Base-by-base conservation (phyloP, 2,329 filamentous ascomycete species). In the Paecilomyces variotii region DNA sequence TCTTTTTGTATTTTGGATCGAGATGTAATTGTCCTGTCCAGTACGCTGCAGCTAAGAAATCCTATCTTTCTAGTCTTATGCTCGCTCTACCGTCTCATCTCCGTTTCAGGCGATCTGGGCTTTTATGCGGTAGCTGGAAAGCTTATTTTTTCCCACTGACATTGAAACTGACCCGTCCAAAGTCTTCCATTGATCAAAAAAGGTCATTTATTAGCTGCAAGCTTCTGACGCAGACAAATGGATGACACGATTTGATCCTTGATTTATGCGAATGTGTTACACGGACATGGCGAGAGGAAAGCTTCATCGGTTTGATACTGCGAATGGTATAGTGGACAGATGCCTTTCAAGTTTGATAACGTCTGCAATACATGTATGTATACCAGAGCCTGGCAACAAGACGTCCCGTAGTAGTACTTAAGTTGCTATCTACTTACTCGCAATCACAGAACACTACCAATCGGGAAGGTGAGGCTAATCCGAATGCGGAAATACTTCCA, bases 401-500 rank as follows among this genome's bases (percentile, higher is more conserved):
- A 19, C n/a, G n/a, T n/a, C n/a, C n/a, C n/a, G n/a, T n/a, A n/a
- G n/a, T n/a, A n/a, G n/a, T n/a, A n/a, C n/a, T n/a, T n/a, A n/a
- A n/a, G n/a, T 1, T 19, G 1, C 19, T 19, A 19, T 19, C 19
- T 19, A 19, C 19, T 19, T 19, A 19, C 1, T 19, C 19, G 19
- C 19, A 19, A 19, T 19, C 19, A 19, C 19, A 19, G 19, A 19
- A 19, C 19, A 19, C 3, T 45, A 14, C 39, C 39, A 24, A 45
- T 19, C 12, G n/a, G 39, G 39, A 45, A 45, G 39, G 39, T 19
- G 6, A 45, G 3, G 14, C 3, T 4, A 19, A 24, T 26, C 50
- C 50, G 19, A 68, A 30, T 78, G 69, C 55, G 77, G 50, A 26
- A 52, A 24, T 6, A n/a, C 10, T 3, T 2, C 2, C 50, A 52